Percentiles rank a stretch among this genome's conserved stretches.
Evolutionary conservation across 1,284 basidiomycete species (phyloP).

Genomic region (Megacollybia platyphylla): DNA sequence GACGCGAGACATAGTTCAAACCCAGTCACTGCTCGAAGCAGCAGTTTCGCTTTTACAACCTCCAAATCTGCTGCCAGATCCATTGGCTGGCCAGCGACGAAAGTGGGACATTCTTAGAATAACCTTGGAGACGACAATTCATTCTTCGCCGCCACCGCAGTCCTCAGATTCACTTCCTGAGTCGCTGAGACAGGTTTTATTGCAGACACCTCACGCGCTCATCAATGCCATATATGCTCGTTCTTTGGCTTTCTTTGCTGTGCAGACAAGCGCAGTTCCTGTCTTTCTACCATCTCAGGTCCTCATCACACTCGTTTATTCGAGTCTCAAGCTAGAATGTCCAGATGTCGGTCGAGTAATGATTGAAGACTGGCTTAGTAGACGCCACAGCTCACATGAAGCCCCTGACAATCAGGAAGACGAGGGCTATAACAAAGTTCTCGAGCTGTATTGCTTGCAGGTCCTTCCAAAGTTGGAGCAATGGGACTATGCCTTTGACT

Average conservation of each 20-base stretch:
- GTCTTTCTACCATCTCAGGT: constrained; percentile 56
- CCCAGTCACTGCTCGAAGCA: constrained; percentile 50
- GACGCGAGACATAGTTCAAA: constrained; percentile 50
- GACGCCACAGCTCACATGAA: constrained; percentile 15
- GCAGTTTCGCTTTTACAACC: constrained; percentile 51
- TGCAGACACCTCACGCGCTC: constrained; percentile 46
- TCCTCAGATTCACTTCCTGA: constrained; percentile 32
- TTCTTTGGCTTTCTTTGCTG: constrained; percentile 52
- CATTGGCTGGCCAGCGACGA: constrained; percentile 39
- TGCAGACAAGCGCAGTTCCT: constrained; percentile 25
- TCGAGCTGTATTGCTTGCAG: constrained; percentile 64
- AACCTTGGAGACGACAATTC: constrained; percentile 65
- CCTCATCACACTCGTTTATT: constrained; percentile 52
- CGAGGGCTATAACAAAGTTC: constrained; percentile 52
- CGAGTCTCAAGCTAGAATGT: constrained; percentile 53
- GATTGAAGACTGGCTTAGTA: constrained; percentile 65
- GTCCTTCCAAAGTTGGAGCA: constrained; percentile 58
- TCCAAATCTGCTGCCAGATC: constrained; percentile 28
- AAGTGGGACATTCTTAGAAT: constrained; percentile 80
- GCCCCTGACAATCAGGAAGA: constrained; percentile 15
- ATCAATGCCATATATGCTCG: constrained; percentile 44
- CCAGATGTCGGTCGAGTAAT: constrained; percentile 48
- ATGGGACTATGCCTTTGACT: constrained; percentile 69
- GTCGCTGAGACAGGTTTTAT: constrained; percentile 33
- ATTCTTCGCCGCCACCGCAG: constrained; percentile 33